phyloP scores from a whole-genome alignment of 2,329 filamentous ascomycete species.

The Furcasterigmium sp. region DNA sequence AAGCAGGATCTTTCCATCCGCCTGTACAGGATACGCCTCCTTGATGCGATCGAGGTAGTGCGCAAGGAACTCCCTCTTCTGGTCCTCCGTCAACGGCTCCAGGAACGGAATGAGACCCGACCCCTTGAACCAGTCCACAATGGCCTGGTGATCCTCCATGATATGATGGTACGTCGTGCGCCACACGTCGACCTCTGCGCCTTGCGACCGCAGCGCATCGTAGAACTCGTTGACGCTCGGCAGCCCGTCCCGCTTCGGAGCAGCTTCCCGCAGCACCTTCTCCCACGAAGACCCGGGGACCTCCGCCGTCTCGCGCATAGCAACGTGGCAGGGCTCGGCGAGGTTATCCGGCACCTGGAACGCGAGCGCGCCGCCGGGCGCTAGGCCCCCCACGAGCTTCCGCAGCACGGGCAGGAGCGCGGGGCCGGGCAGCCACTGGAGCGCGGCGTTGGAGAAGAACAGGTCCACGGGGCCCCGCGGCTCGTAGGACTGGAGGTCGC shows the following conservation, averaged over 20 bases:
- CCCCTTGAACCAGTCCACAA: conserved; percentile 56
- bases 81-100: conserved; percentile 34
- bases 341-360: conserved; percentile 47
- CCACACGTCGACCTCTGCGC: conserved; percentile 44
- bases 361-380: conserved; percentile 42
- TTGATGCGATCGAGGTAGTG: conserved; percentile 40
- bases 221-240: conserved; percentile 42
- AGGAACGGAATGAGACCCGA: conserved; percentile 52
- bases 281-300: conserved; percentile 33
- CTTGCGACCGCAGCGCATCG: conserved; percentile 38
- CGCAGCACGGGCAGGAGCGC: conserved; percentile 39
- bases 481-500: conserved; percentile 36
- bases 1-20: conserved; percentile 49
- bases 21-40: conserved; percentile 33
- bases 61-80: conserved; percentile 36
- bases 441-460: conserved; percentile 51
- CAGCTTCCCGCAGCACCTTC: conserved; percentile 17
- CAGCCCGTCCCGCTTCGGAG: conserved; percentile 39
- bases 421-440: conserved; percentile 47
- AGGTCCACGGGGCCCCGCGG: conserved; percentile 30
- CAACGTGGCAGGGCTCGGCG: conserved; percentile 37
- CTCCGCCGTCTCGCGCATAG: conserved; percentile 37
- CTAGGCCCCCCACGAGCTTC: conserved; percentile 32
- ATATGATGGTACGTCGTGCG: conserved; percentile 48
- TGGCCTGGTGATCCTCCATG: conserved; percentile 38